These are phyloP conservation scores for Lolium perenne DNA, from an alignment of 176 grass and related monocot genomes.

Conservation along the genomic window DNA sequence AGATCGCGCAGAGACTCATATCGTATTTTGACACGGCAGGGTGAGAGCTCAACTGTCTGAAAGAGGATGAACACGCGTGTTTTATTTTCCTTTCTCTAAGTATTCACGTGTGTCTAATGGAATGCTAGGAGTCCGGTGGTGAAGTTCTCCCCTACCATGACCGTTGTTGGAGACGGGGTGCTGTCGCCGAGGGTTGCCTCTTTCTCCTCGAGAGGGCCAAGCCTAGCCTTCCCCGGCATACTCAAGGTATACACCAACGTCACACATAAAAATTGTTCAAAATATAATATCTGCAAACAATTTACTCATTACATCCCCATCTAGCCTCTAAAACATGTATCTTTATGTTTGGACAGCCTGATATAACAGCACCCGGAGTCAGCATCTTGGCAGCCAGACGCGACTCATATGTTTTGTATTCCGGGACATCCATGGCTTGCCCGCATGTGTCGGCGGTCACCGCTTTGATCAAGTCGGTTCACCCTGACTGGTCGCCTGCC, in stretches of 20 bases:
- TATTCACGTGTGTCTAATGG: background rate
- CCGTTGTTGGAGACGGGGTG: slow-evolving; percentile 1
- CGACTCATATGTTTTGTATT: background rate
- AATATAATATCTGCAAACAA: background rate
- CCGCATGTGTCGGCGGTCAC: slow-evolving; percentile 46
- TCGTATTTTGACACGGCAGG: background rate
- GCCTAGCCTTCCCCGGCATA: background rate
- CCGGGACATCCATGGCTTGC: slow-evolving; percentile 54
- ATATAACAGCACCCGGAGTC: slow-evolving; percentile 42
- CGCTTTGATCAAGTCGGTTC: slow-evolving; percentile 40
- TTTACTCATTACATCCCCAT: background rate
- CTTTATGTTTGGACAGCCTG: slow-evolving; percentile 13
- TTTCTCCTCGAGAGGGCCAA: slow-evolving; percentile 34
- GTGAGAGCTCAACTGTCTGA: background rate
- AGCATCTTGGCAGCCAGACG: slow-evolving; percentile 37
- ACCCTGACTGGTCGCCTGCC: slow-evolving; percentile 53
- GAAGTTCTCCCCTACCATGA: background rate
- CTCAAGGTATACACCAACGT: slow-evolving; percentile 18
- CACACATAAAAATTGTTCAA: background rate
- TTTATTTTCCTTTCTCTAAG: background rate
- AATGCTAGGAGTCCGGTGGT: background rate
- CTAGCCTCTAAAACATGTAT: background rate
- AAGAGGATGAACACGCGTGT: background rate
- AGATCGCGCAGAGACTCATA: background rate
- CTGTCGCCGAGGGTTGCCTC: slow-evolving; percentile 22